A percentile compares a stretch with the other conserved stretches of the same genome.
phyloP scores from a whole-genome alignment of 805 yeast species.

The Zygotorulaspora danielsina region DNA sequence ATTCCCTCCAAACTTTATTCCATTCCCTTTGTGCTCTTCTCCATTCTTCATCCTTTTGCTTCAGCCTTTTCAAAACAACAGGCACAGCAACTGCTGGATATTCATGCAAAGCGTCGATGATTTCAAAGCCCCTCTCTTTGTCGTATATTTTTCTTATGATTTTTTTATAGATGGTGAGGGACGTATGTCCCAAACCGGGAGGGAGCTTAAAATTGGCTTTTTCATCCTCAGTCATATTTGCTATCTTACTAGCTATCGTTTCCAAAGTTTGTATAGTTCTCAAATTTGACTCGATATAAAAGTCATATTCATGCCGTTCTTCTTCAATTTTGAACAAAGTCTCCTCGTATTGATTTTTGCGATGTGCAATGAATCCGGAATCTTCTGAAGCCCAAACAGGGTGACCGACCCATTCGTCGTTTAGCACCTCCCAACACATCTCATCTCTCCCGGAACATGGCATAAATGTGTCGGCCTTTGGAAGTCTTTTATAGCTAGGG shows the following conservation, averaged over 20 bases:
- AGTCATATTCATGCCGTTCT: conserved; percentile 96
- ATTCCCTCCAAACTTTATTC: conserved; percentile 98
- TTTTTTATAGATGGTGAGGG: conserved; percentile 87
- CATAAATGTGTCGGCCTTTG: conserved; percentile 91
- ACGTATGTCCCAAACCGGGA: conserved; percentile 88
- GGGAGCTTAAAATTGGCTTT: conserved; percentile 81
- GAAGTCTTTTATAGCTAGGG: conserved; percentile 88
- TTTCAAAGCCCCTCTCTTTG: conserved; percentile 92
- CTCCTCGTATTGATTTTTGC: conserved; percentile 97
- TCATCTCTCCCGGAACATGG: conserved; percentile 98
- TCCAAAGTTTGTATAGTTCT: conserved; percentile 94
- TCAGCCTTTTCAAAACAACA: conserved; percentile 81
- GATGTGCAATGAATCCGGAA: conserved; percentile 97
- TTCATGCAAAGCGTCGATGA: conserved; percentile 91
- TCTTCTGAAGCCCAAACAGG: conserved; percentile 99
- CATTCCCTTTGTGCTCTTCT: conserved; percentile 95
- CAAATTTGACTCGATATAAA: conserved; percentile 88
- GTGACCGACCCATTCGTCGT: conserved; percentile 99
- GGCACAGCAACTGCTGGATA: conserved; percentile 95
- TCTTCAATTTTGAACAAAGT: conserved; percentile 92
- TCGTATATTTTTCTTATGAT: conserved; percentile 90
- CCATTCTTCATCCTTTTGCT: conserved; percentile 99
- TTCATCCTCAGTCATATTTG: conserved; percentile 89
- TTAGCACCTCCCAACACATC: conserved; percentile 97
- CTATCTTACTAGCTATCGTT: conserved; percentile 88